These are phyloP conservation scores for Candida awuae DNA, from an alignment of 805 yeast species.

Conservation along the genomic window DNA sequence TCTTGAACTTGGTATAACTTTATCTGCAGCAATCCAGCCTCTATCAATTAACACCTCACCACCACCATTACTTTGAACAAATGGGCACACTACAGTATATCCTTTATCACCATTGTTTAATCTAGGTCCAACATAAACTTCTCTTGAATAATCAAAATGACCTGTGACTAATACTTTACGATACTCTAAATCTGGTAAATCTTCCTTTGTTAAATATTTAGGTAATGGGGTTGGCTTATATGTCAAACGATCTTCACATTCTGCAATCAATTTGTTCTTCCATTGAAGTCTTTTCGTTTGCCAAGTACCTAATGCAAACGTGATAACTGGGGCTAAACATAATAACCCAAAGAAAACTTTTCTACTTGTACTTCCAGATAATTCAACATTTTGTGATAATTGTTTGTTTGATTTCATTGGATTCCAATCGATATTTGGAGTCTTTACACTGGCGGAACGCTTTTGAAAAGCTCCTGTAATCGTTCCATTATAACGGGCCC, in stretches of 20 bases:
- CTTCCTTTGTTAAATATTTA: conserved; percentile 50
- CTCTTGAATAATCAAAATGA: conserved; percentile 72
- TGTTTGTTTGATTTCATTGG: conserved; percentile 50
- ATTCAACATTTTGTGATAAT: conserved; percentile 28
- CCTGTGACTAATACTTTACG: conserved; percentile 75
- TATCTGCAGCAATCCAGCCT: conserved; percentile 82
- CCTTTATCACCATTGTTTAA: conserved; percentile 67
- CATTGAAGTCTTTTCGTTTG: conserved; percentile 78
- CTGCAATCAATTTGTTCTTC: conserved; percentile 78
- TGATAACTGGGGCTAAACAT: conserved; percentile 76
- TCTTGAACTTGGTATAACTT: conserved; percentile 47
- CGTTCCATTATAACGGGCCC: too few species aligned
- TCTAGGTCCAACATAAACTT: conserved; percentile 89
- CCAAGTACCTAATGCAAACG: conserved; percentile 89
- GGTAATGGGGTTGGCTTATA: conserved; percentile 71
- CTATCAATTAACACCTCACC: conserved; percentile 75
- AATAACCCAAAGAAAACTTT: conserved; percentile 30
- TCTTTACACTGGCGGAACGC: conserved; percentile 37
- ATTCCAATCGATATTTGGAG: conserved; percentile 78
- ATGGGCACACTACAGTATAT: conserved; percentile 73
- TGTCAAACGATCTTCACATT: conserved; percentile 74
- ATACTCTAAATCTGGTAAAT: conserved; percentile 66
- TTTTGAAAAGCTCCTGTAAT: conserved; percentile 8
- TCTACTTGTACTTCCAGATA: conserved; percentile 18
- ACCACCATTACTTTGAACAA: conserved; percentile 66